Evolutionary conservation across 768 basidiomycete species (phyloP).

Genomic region (Pholiota molesta): DNA sequence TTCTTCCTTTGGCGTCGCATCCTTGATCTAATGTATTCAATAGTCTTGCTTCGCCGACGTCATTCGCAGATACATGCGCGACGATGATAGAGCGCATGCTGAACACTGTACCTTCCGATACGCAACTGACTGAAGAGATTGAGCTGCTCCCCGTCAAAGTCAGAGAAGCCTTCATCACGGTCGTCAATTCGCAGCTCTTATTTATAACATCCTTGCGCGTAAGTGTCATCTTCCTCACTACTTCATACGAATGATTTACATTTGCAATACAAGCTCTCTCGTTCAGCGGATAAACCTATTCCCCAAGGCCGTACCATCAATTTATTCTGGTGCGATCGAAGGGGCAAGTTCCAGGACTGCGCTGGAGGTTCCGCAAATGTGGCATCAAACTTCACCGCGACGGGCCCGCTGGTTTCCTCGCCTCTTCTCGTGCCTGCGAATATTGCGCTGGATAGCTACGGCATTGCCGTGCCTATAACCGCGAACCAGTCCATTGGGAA

Average conservation of each 20-base stretch:
- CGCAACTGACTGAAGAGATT: constrained; percentile 39
- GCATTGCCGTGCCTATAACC: not conserved
- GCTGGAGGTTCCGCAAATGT: not conserved
- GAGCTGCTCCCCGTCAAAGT: constrained; percentile 38
- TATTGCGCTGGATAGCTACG: not conserved
- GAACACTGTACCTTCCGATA: constrained; percentile 41
- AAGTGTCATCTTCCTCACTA: constrained; percentile 8
- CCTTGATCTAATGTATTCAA: not conserved
- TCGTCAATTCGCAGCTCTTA: constrained; percentile 29
- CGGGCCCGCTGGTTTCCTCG: not conserved
- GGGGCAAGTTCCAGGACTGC: not conserved
- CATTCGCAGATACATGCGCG: constrained; percentile 35
- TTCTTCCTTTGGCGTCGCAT: not conserved
- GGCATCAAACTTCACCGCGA: not conserved
- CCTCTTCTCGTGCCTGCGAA: not conserved
- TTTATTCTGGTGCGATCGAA: not conserved
- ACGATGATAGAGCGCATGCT: constrained; percentile 43
- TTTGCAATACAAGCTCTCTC: not conserved
- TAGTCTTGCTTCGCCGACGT: constrained; percentile 28
- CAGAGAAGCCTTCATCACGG: constrained; percentile 30
- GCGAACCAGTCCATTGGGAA: not conserved
- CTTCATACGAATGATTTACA: no score
- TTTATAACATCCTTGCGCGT: constrained; percentile 36
- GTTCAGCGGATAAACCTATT: not conserved
- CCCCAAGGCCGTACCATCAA: not conserved